Evolutionary conservation across 176 grass and related monocot genomes (phyloP).

Genomic region (Puccinellia tenuiflora): DNA sequence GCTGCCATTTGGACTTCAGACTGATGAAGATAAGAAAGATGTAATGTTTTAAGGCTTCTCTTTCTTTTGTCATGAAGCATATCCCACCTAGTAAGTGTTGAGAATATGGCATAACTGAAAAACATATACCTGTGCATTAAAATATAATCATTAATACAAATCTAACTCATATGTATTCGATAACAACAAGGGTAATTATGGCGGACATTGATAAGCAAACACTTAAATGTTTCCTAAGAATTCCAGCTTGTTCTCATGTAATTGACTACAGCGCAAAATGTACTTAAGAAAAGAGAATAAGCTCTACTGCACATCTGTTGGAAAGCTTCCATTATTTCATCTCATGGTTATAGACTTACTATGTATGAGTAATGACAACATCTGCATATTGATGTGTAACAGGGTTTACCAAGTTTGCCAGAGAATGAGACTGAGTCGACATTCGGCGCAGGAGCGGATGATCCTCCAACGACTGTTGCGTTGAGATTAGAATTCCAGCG

Average conservation of each 20-base stretch:
- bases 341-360: background rate
- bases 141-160: background rate
- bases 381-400: conserved; percentile 17
- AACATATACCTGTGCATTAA: background rate
- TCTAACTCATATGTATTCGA: background rate
- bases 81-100: background rate
- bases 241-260: background rate
- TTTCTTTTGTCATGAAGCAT: background rate
- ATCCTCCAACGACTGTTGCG: conserved; percentile 49
- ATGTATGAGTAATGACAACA: background rate
- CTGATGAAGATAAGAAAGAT: conserved; percentile 56
- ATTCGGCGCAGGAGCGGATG: conserved; percentile 15
- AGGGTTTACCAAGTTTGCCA: conserved; percentile 57
- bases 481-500: conserved; percentile 52
- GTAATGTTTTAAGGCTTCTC: conserved; percentile 21
- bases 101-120: background rate
- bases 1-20: conserved; percentile 61
- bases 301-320: background rate
- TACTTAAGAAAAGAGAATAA: background rate
- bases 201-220: background rate
- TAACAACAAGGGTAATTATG: background rate
- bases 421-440: conserved; percentile 34
- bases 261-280: background rate
- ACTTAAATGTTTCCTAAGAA: background rate
- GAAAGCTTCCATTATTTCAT: background rate